These are phyloP conservation scores for Erodium texanum DNA, from an alignment of 441 rosid species.

Conservation along the genomic window DNA sequence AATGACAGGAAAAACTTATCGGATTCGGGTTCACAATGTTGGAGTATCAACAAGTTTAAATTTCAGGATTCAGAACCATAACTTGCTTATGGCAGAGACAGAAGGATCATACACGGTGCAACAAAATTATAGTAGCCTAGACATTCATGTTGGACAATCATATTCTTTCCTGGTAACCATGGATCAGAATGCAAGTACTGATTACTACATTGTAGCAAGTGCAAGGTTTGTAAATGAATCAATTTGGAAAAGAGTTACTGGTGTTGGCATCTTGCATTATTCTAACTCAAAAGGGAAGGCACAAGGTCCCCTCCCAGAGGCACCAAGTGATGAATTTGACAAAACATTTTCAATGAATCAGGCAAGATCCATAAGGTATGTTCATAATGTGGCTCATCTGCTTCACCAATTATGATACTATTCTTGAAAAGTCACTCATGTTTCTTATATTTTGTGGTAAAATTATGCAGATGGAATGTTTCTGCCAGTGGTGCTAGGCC, in stretches of 20 bases:
- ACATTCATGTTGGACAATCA: slow-evolving; percentile 83
- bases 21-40: slow-evolving; percentile 79
- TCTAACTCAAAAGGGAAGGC: slow-evolving; percentile 63
- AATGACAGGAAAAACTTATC: slow-evolving; percentile 61
- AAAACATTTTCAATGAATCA: slow-evolving; percentile 72
- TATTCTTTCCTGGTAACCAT: slow-evolving; percentile 75
- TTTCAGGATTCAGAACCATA: slow-evolving; percentile 79
- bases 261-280: slow-evolving; percentile 58
- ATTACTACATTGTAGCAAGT: slow-evolving; percentile 77
- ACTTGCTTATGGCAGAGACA: slow-evolving; percentile 71
- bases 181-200: slow-evolving; percentile 57
- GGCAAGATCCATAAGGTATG: slow-evolving; percentile 76
- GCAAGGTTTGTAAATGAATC: slow-evolving; percentile 44
- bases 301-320: slow-evolving; percentile 65
- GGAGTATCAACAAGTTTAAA: slow-evolving; percentile 65
- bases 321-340: slow-evolving; percentile 63
- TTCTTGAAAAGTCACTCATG: too few relatives aligned
- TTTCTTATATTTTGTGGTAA: neutral
- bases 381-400: too few relatives aligned
- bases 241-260: slow-evolving; percentile 30
- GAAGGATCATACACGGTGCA: slow-evolving; percentile 95
- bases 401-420: too few relatives aligned
- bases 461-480: slow-evolving; percentile 40
- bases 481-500: slow-evolving; percentile 69
- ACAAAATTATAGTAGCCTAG: slow-evolving; percentile 57